These are phyloP conservation scores for Candida cerambycidarum DNA, from an alignment of 805 yeast genomes.

Conservation along the genomic window DNA sequence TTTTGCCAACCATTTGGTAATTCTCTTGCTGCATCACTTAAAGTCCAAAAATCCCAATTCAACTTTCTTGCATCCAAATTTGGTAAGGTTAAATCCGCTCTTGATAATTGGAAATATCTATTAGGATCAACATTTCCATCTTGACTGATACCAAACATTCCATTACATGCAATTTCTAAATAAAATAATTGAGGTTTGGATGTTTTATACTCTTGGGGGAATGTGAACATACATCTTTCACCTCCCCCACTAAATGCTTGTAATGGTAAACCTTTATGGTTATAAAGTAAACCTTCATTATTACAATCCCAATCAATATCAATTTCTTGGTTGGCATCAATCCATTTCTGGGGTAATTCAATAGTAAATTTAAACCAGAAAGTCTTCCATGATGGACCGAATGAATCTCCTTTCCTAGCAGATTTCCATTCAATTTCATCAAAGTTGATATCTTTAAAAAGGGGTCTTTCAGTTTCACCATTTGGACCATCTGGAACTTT, in stretches of 20 bases:
- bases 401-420: constrained; percentile 68
- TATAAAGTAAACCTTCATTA: constrained; percentile 82
- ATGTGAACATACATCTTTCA: constrained; percentile 70
- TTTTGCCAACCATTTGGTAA: constrained; percentile 71
- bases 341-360: constrained; percentile 64
- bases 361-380: constrained; percentile 83
- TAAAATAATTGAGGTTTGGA: constrained; percentile 64
- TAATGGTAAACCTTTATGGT: constrained; percentile 60
- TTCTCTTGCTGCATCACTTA: constrained; percentile 91
- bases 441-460: constrained; percentile 56
- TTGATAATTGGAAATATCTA: constrained; percentile 62
- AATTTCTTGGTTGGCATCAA: constrained; percentile 46
- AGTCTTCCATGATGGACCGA: constrained; percentile 97
- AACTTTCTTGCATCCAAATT: constrained; percentile 77
- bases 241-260: constrained; percentile 89
- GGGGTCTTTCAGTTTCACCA: constrained; percentile 56
- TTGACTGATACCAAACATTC: constrained; percentile 79
- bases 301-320: constrained; percentile 82
- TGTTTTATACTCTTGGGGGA: constrained; percentile 57
- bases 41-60: constrained; percentile 78
- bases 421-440: constrained; percentile 47
- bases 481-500: constrained; percentile 61
- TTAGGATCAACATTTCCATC: constrained; percentile 67
- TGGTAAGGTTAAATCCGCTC: constrained; percentile 80
- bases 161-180: constrained; percentile 89